These are phyloP conservation scores for Neoboletus brunneissimus DNA, from an alignment of 768 basidiomycete genomes.

Conservation along the genomic window DNA sequence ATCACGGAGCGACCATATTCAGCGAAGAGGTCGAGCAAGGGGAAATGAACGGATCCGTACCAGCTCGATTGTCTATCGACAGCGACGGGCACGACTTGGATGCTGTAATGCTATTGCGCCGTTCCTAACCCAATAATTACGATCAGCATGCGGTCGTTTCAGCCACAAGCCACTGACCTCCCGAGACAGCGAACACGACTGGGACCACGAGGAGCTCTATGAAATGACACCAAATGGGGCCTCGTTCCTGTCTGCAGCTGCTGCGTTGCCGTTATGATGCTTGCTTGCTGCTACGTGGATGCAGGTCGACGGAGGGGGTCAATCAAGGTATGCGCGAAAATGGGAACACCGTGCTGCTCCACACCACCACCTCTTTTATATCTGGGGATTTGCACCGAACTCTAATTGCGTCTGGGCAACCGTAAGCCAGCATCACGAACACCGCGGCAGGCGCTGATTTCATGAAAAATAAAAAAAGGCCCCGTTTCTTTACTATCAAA, in stretches of 20 bases:
- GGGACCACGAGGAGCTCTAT: slow-evolving; percentile 1
- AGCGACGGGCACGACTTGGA: neutral
- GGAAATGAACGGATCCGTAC: slow-evolving; percentile 29
- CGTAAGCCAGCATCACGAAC: slow-evolving; percentile 22
- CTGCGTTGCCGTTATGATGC: slow-evolving; percentile 12
- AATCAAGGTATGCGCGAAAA: slow-evolving; percentile 13
- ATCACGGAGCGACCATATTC: slow-evolving; percentile 38
- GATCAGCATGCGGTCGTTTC: slow-evolving; percentile 18
- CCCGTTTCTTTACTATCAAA: slow-evolving; percentile 31
- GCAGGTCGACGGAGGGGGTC: neutral
- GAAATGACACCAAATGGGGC: neutral
- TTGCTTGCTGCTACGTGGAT: slow-evolving; percentile 11
- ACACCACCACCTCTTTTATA: slow-evolving; percentile 28
- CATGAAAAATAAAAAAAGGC: slow-evolving; percentile 30
- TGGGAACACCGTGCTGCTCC: slow-evolving; percentile 14
- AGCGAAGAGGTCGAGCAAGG: slow-evolving; percentile 34
- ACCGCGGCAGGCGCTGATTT: slow-evolving; percentile 31
- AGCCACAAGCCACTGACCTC: slow-evolving; percentile 21
- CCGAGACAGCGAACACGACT: slow-evolving; percentile 8
- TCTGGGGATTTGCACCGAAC: slow-evolving; percentile 26
- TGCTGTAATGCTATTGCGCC: slow-evolving; percentile 4
- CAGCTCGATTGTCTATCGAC: slow-evolving; percentile 17
- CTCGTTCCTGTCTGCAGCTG: neutral
- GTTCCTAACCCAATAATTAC: slow-evolving; percentile 5
- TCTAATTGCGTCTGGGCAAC: slow-evolving; percentile 28